Conservation (phyloP, 345 rosid species). For the Moringa oleifera region DNA sequence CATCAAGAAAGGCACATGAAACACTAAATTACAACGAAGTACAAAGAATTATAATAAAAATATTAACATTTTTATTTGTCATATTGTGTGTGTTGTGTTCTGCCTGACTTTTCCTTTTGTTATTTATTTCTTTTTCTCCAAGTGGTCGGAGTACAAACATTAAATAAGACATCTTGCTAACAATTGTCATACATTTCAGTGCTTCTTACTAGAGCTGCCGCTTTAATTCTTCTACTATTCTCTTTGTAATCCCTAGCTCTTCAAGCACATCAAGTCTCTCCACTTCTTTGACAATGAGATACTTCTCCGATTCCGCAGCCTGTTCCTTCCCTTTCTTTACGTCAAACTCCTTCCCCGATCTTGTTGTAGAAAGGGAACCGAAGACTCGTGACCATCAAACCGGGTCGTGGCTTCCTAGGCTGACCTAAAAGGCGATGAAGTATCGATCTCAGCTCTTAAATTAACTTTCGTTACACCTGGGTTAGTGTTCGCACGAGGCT, state of each 20-base stretch:
- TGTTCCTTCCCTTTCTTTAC: slow-evolving; percentile 89
- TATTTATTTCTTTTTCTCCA: too few species aligned
- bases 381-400: slow-evolving; percentile 78
- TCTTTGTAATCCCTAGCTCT: slow-evolving; percentile 80
- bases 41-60: too few species aligned
- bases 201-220: slow-evolving; percentile 81
- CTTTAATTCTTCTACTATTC: slow-evolving; percentile 83
- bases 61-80: too few species aligned
- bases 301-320: slow-evolving; percentile 81
- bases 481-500: slow-evolving; percentile 4
- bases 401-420: slow-evolving; percentile 88
- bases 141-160: too few species aligned
- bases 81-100: too few species aligned
- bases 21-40: too few species aligned
- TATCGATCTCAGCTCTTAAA: slow-evolving; percentile 82
- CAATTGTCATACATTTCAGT: slow-evolving; percentile 53
- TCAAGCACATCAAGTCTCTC: slow-evolving; percentile 90
- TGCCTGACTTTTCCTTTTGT: too few species aligned
- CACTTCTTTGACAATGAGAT: slow-evolving; percentile 85
- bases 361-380: slow-evolving; percentile 57
- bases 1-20: too few species aligned
- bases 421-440: slow-evolving; percentile 87
- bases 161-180: too few species aligned
- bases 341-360: slow-evolving; percentile 55
- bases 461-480: slow-evolving; percentile 54